Evolutionary conservation across 805 yeast species (phyloP).

Genomic region (Monosporozyma unispora): DNA sequence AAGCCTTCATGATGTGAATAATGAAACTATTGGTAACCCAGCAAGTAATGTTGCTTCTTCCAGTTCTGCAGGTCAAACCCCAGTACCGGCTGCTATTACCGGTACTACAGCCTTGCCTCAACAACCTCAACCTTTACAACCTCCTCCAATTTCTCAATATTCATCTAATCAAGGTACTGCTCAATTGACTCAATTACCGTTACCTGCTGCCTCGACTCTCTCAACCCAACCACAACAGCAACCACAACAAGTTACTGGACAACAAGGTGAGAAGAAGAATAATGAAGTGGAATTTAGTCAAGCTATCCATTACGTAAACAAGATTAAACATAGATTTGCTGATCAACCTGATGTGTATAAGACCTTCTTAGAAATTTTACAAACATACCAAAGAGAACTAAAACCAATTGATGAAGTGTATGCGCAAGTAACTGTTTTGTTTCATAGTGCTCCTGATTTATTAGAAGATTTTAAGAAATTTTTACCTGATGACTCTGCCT

Average conservation of each 20-base stretch:
- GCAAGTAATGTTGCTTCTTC: not conserved
- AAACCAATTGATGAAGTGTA: slow-evolving; percentile 93
- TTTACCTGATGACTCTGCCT: slow-evolving; percentile 57
- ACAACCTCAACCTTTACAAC: slow-evolving; percentile 2
- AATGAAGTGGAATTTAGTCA: slow-evolving; percentile 92
- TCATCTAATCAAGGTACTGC: slow-evolving; percentile 2
- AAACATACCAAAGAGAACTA: slow-evolving; percentile 93
- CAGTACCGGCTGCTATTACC: slow-evolving; percentile 3
- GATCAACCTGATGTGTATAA: slow-evolving; percentile 94
- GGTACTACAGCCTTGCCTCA: slow-evolving; percentile 3
- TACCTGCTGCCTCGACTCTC: slow-evolving; percentile 3
- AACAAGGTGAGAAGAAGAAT: slow-evolving; percentile 16
- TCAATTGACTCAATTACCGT: slow-evolving; percentile 1
- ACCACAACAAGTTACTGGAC: slow-evolving; percentile 1
- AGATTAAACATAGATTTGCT: slow-evolving; percentile 88
- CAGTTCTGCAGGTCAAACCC: not conserved
- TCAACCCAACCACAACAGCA: slow-evolving; percentile 12
- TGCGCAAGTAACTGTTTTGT: slow-evolving; percentile 80
- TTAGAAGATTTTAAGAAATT: slow-evolving; percentile 92
- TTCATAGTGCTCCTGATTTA: slow-evolving; percentile 89
- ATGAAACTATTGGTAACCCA: not conserved
- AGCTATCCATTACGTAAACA: slow-evolving; percentile 92
- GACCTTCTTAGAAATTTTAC: slow-evolving; percentile 86
- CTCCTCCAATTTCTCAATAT: slow-evolving; percentile 6
- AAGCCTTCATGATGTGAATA: slow-evolving; percentile 3